Percentiles rank a stretch among this genome's conserved stretches.
These are phyloP conservation scores for Ashbya aceris DNA, from an alignment of 1,139 yeast species.

Conservation along the genomic window DNA sequence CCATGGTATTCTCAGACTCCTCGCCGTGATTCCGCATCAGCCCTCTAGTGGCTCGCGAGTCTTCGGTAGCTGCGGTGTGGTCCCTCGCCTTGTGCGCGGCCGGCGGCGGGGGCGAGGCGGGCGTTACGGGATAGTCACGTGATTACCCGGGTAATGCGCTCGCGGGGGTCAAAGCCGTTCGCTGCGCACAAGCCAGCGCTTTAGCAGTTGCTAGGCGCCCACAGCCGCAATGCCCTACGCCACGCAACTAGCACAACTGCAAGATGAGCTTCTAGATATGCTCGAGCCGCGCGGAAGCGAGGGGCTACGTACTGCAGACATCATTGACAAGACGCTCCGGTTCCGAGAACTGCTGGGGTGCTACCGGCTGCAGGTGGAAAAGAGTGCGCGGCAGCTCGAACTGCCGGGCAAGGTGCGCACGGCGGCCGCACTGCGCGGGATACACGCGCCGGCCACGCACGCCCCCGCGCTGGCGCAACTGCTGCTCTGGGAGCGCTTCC, in stretches of 20 bases:
- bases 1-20: conserved; percentile 1
- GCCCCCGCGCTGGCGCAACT: not conserved
- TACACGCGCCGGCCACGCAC: not conserved
- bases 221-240: conserved; percentile 1
- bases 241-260: not conserved
- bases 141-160: too few relatives aligned
- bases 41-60: not conserved
- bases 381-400: not conserved
- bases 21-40: not conserved
- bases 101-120: too few relatives aligned
- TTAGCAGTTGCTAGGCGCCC: not conserved
- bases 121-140: too few relatives aligned
- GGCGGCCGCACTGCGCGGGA: not conserved
- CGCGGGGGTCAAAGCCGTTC: too few relatives aligned
- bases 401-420: not conserved
- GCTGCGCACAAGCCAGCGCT: too few relatives aligned
- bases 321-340: not conserved
- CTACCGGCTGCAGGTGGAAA: not conserved
- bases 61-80: too few relatives aligned
- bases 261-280: conserved; percentile 1
- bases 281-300: not conserved
- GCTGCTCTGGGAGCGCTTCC: conserved; percentile 2
- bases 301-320: not conserved
- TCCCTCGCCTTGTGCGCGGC: too few relatives aligned
- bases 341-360: conserved; percentile 1